Evolutionary conservation across 2,329 filamentous ascomycete genomes (phyloP).

Genomic region (Helminthosporium solani): DNA sequence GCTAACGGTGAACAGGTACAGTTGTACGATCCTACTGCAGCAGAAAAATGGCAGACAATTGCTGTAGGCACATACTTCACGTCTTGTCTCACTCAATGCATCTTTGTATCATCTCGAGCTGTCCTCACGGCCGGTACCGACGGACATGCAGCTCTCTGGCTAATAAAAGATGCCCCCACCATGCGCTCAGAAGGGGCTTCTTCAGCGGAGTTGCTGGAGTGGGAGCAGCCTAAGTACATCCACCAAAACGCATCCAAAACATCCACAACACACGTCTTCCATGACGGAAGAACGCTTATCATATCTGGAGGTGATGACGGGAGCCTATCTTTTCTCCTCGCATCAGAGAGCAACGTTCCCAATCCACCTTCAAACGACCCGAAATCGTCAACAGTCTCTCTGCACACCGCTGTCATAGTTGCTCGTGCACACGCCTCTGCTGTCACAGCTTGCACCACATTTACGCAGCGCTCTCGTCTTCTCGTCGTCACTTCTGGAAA

Average conservation of each 20-base stretch:
- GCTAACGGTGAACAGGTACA: conserved; percentile 45
- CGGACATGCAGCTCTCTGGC: conserved; percentile 69
- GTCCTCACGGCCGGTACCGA: conserved; percentile 77
- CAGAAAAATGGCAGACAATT: conserved; percentile 40
- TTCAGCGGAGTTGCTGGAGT: conserved; percentile 29
- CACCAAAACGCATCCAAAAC: conserved; percentile 82
- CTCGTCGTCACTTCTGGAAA: conserved; percentile 44
- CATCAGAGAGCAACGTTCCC: conserved; percentile 4
- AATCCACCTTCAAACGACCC: too few relatives aligned
- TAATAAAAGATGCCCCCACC: conserved; percentile 53
- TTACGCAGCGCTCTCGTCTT: conserved; percentile 19
- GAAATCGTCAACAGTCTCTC: conserved; percentile 24
- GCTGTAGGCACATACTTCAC: conserved; percentile 48
- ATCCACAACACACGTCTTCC: conserved; percentile 39
- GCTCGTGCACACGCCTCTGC: conserved; percentile 69
- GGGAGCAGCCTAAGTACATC: conserved; percentile 42
- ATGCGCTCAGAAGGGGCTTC: conserved; percentile 10
- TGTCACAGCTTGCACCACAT: conserved; percentile 58
- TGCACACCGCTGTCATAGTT: conserved; percentile 44
- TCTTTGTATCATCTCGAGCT: conserved; percentile 39
- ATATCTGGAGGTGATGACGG: conserved; percentile 89
- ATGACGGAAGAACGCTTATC: conserved; percentile 51
- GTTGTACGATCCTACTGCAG: conserved; percentile 30
- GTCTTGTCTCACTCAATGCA: conserved; percentile 68
- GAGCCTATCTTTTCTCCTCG: conserved; percentile 58